phyloP scores from a whole-genome alignment of 352 stramenopile species.

The Phytophthora citrophthora region DNA sequence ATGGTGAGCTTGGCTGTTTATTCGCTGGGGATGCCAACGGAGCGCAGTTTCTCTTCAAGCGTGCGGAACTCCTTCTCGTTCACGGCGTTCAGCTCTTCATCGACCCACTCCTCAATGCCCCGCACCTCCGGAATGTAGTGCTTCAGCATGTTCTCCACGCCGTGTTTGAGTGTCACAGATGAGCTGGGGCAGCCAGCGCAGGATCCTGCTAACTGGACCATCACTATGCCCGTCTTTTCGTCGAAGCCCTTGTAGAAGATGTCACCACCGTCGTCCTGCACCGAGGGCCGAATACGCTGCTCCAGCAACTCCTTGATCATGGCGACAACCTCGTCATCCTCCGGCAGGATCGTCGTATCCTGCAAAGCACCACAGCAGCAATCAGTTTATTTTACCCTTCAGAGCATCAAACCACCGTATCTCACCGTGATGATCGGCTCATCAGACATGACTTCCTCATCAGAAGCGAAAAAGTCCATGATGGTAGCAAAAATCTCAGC shows the following conservation, averaged over 20 bases:
- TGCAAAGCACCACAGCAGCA: slow-evolving; percentile 17
- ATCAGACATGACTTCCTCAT: slow-evolving; percentile 91
- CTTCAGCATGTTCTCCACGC: slow-evolving; percentile 99
- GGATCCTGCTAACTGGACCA: slow-evolving; percentile 92
- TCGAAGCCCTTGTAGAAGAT: slow-evolving; percentile 99
- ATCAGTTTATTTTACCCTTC: slow-evolving; percentile 3
- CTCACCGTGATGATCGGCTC: slow-evolving; percentile 78
- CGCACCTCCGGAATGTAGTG: slow-evolving; percentile 99
- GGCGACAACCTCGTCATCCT: slow-evolving; percentile 98
- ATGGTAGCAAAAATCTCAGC: slow-evolving; percentile 96
- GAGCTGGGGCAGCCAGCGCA: slow-evolving; percentile 98
- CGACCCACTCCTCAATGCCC: slow-evolving; percentile 79
- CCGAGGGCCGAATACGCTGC: slow-evolving; percentile 97
- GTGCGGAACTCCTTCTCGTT: slow-evolving; percentile 86
- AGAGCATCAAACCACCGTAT: neutral
- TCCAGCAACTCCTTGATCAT: slow-evolving; percentile 99
- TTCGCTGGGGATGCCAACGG: slow-evolving; percentile 81
- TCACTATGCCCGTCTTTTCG: slow-evolving; percentile 92
- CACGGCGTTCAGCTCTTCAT: slow-evolving; percentile 79
- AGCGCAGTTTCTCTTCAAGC: slow-evolving; percentile 84
- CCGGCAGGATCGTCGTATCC: slow-evolving; percentile 95
- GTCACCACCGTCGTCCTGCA: slow-evolving; percentile 99
- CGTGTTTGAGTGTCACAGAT: slow-evolving; percentile 98
- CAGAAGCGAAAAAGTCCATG: slow-evolving; percentile 97
- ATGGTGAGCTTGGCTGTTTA: slow-evolving; percentile 30